Base-by-base conservation (phyloP, 345 rosid species). In the Populus ilicifolia region DNA sequence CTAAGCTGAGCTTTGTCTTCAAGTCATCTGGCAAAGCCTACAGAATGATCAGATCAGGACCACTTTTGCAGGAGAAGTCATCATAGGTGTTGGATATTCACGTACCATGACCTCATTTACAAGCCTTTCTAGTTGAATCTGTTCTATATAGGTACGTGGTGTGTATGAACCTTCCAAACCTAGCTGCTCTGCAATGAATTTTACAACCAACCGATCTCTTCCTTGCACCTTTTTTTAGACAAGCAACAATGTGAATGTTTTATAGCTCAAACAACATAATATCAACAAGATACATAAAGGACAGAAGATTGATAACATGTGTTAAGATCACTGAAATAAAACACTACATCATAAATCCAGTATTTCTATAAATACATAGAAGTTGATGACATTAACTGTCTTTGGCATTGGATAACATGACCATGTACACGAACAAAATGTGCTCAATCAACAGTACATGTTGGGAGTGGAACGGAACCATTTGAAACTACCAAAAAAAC, bases 111-210 rank as follows among this genome's bases (percentile, higher is more conserved):
- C 94, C 83, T 96, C 99, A 83, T 91, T 92, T 76, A 93, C 92
- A 81, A 96, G 99, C 88, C 92, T 92, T 87, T 96, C 99, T 75
- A 96, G 88, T 86, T 96, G 98, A 77, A 96, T 96, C 84, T 96
- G 98, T 80, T 93, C 98, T 77, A 96, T 96, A 81, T 96, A 96
- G 68, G 99, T 96, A 56, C 93, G 96, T 74, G 99, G 90, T 79
- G 91, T 85, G 84, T 89, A 96, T 66, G 96, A 89, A 72, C 97
- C 94, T 59, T 96, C 99, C 89, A 96, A 83, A 61, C 92, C 94
- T 67, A 96, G 90, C 83, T 89, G 88, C 80, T 91, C 94, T 11
- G 92, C 97, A 43, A 92, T 88, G 78, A 66, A 62, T 85, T 82
- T 85, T 72, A 96, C 94, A 48, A 73, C 79, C 75, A 80, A 71